phyloP scores from a whole-genome alignment of 2,329 filamentous ascomycete species.

The Parascedosporium putredinis region DNA sequence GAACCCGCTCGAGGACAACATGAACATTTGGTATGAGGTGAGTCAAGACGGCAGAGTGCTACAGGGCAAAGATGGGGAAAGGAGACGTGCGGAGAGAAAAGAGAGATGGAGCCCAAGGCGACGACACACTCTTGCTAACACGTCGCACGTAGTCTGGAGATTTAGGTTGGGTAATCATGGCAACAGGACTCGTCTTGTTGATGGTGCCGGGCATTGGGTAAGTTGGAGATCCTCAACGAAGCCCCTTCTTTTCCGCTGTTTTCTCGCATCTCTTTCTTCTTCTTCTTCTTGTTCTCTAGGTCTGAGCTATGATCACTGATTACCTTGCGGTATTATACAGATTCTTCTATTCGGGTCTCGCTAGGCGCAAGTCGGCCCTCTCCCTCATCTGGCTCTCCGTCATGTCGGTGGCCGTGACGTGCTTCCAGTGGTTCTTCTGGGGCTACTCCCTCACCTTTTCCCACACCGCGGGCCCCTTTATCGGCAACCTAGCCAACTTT shows the following conservation, averaged over 20 bases:
- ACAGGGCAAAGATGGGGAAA: background rate
- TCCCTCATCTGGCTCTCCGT: conserved; percentile 85
- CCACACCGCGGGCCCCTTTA: conserved; percentile 62
- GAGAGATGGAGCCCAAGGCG: background rate
- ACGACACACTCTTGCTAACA: too few species aligned
- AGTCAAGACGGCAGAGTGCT: too few species aligned
- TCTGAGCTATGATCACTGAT: conserved; percentile 7
- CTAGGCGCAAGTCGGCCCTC: conserved; percentile 77
- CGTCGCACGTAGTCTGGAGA: conserved; percentile 56
- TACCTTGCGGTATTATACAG: conserved; percentile 20
- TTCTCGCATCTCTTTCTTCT: background rate
- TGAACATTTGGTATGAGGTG: conserved; percentile 73
- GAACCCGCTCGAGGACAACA: conserved; percentile 54
- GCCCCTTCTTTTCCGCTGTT: conserved; percentile 10
- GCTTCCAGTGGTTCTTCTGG: conserved; percentile 95
- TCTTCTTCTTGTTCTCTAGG: conserved; percentile 5
- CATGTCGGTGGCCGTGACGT: conserved; percentile 74
- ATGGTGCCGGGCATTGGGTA: conserved; percentile 86
- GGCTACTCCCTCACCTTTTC: conserved; percentile 77
- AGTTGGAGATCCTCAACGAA: too few species aligned
- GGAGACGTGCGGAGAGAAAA: background rate
- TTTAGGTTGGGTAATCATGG: conserved; percentile 73
- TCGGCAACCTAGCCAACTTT: conserved; percentile 71
- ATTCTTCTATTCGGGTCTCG: conserved; percentile 90
- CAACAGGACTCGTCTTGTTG: conserved; percentile 73